Base-by-base conservation (phyloP, 371 early-diverging fungal genomes). In the Mucor velutinosus region DNA sequence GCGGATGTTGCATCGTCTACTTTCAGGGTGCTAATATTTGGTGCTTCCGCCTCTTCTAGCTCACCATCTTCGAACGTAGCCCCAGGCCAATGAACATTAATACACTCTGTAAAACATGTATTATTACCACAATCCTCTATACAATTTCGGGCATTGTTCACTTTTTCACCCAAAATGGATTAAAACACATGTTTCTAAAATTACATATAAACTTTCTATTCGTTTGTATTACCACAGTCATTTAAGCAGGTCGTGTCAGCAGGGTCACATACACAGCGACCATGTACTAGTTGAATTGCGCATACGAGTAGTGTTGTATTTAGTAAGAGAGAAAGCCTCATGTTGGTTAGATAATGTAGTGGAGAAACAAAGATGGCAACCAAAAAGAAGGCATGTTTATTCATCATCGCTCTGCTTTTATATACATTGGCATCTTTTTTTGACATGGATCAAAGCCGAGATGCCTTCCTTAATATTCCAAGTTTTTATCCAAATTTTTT, bases 191-290 rank as follows among this genome's bases (percentile, higher is more conserved):
- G 67, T 30, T 53, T 53, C 25, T 62, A 30, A 17, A 45, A 25
- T 56, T n/a, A 39, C 27, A 47, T 19, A 53, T 53, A 53, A 53
- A 27, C 53, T 53, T 53, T 53, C 21, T 47, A 47, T 47, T 21
- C 47, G 12, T 51, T 63, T 63, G 63, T 63, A 32, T 67, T 69
- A 69, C 69, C 69, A 39, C 69, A 69, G 58, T 51, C 21, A 30
- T 69, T 19, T 21, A 63, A 39, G 53, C 69, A 69, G 11, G 39
- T 7, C 19, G 64, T 43, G 43, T 69, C 69, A 39, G 23, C 58
- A 30, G 63, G 58, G 58, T 69, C 58, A 63, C 69, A 69, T 39
- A 58, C 43, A 58, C 69, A 69, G 32, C 49, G 62, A 25, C 62
- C 23, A 53, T 53, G 23, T 27, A 53, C 53, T 27, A 27, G 25